Base-by-base conservation (phyloP, 768 basidiomycete genomes). In the Boletales sp. region DNA sequence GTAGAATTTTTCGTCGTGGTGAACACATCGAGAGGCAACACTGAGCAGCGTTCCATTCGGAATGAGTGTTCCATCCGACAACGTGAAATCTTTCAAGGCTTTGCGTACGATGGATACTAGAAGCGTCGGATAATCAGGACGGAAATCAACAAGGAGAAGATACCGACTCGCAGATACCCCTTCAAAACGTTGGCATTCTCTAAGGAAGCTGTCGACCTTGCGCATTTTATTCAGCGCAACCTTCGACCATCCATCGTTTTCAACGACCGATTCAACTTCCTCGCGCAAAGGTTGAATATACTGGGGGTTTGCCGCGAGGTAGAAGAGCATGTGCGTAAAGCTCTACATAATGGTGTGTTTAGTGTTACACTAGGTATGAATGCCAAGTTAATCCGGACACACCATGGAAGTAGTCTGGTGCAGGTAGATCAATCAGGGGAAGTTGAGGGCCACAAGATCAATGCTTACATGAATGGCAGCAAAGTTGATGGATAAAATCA, bases 31-130 rank as follows among this genome's bases (percentile, higher is more conserved):
- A 5, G 55, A 41, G 8, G 70, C 61, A 12, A 60, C 47, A 2
- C 60, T 47, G 0, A 72, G 35, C 17, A 61, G 51, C 12, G 64
- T 55, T 9, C 69, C 74, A 30, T 61, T 54, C 1, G 73, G 74
- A 13, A 73, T 52, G 19, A 67, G 48, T 0, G 71, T 73, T 13
- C 72, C 74, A 41, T 74, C 70, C 0, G 72, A 67, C 44, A 75
- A 62, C 1, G 51, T 60, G 12, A 50, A 17, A 8, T 59, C 54
- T 15, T 46, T 59, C 48, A 53, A 17, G 14, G 48, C 38, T 32
- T 46, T 59, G 21, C 57, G 54, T 8, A 30, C 4, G 32, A 59
- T 17, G 18, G 19, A 47, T 30, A 50, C 58, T 59, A 13, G 17
- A 12, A 15, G 14, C 14, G 4, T 34, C 34, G 34, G 3, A 9